Conservation (phyloP, 176 grass and related monocot genomes). For the Saccharum spontaneum region DNA sequence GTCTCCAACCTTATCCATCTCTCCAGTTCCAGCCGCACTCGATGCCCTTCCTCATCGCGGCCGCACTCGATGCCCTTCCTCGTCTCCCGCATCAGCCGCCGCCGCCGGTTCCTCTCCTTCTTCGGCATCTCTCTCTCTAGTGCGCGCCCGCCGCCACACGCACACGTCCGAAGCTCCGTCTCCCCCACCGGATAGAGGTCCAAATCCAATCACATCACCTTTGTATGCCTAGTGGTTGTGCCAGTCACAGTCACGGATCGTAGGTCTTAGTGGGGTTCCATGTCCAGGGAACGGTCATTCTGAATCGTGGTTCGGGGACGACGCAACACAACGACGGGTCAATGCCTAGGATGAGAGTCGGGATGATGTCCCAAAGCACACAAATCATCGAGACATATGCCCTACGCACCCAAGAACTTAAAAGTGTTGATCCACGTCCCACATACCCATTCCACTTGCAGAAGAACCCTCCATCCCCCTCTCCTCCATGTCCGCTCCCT, state of each 20-base stretch:
- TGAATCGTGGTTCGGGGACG: not conserved
- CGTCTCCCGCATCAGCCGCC: too few species aligned
- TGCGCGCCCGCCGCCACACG: too few species aligned
- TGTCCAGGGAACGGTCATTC: not conserved
- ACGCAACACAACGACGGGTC: accelerated
- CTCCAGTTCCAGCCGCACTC: too few species aligned
- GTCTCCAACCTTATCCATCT: too few species aligned
- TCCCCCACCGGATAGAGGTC: not conserved
- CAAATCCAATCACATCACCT: not conserved
- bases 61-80: too few species aligned
- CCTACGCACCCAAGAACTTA: not conserved
- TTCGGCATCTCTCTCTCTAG: too few species aligned
- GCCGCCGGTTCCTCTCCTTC: too few species aligned
- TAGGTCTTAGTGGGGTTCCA: not conserved
- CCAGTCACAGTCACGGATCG: not conserved
- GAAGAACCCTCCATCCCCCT: not conserved
- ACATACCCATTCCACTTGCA: not conserved
- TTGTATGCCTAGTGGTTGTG: not conserved
- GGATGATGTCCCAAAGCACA: not conserved
- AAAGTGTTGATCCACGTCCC: not conserved
- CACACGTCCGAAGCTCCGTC: too few species aligned
- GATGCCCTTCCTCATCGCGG: too few species aligned
- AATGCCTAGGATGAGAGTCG: not conserved
- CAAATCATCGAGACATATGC: not conserved
- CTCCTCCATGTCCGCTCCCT: not conserved